phyloP scores from a whole-genome alignment of 2,329 filamentous ascomycete species.

The Phaeosphaeria sp. region DNA sequence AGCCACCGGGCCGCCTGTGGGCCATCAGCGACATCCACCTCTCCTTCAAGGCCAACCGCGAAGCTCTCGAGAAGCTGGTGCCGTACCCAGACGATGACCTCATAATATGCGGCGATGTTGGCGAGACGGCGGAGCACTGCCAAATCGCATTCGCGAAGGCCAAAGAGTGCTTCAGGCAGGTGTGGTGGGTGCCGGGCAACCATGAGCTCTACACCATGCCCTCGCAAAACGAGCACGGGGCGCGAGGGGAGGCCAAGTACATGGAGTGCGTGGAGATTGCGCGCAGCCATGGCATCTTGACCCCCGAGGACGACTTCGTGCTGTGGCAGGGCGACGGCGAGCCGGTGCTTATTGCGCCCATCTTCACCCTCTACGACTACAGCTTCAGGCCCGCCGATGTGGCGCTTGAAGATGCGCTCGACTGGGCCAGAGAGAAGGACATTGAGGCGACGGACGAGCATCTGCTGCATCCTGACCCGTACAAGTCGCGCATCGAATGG shows the following conservation, averaged over 20 bases:
- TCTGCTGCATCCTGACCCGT: conserved; percentile 55
- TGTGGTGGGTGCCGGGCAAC: conserved; percentile 66
- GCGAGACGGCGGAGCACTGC: conserved; percentile 44
- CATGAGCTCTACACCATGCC: conserved; percentile 65
- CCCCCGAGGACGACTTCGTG: conserved; percentile 63
- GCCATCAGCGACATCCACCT: conserved; percentile 57
- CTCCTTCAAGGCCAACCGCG: conserved; percentile 55
- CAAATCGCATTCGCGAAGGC: conserved; percentile 47
- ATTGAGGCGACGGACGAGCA: conserved; percentile 57
- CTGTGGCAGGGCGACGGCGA: conserved; percentile 61
- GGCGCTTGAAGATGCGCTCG: conserved; percentile 55
- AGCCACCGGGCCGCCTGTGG: conserved; percentile 45
- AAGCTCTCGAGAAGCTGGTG: conserved; percentile 52
- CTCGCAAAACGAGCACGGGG: conserved; percentile 43
- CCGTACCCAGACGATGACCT: conserved; percentile 52
- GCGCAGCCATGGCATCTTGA: conserved; percentile 59
- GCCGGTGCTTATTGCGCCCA: conserved; percentile 59
- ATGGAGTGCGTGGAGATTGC: conserved; percentile 62
- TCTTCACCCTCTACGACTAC: conserved; percentile 68
- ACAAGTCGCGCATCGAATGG: conserved; percentile 54
- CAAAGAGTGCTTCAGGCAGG: conserved; percentile 52
- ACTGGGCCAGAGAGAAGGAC: conserved; percentile 54
- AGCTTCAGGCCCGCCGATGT: conserved; percentile 61
- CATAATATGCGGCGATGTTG: conserved; percentile 54
- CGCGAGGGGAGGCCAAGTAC: conserved; percentile 62